These are phyloP conservation scores for Boletus huronensis DNA, from an alignment of 768 basidiomycete genomes.

Conservation along the genomic window DNA sequence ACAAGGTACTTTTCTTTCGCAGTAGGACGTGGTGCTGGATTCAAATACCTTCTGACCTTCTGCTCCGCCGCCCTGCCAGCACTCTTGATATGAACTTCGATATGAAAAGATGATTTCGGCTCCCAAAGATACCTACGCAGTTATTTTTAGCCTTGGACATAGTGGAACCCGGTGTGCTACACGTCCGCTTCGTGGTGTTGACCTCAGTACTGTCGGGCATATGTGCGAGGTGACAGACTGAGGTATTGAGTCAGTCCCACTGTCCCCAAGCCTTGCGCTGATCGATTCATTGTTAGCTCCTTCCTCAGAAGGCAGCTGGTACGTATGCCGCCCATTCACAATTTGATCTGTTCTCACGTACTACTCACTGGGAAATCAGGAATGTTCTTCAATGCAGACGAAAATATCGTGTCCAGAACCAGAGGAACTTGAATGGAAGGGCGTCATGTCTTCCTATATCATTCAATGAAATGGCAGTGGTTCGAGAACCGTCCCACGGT, in stretches of 20 bases:
- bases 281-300: neutral
- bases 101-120: neutral
- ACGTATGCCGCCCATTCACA: no score
- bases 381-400: neutral
- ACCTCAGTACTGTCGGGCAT: neutral
- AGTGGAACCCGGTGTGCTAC: neutral
- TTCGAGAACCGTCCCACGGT: neutral
- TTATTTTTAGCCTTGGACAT: no score
- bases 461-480: neutral
- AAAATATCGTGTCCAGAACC: neutral
- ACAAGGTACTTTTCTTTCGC: neutral
- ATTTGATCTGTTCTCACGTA: no score
- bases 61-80: neutral
- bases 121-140: neutral
- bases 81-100: neutral
- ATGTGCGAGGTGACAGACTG: neutral
- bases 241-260: neutral
- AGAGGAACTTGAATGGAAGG: no score
- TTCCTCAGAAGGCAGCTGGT: neutral
- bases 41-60: neutral
- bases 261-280: neutral
- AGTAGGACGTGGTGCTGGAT: neutral
- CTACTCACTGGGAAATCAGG: neutral
- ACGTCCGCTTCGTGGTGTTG: neutral
- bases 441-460: neutral